Percentiles rank a stretch among this genome's conserved stretches.
Conservation (phyloP, 805 yeast genomes). For the Saturnispora zaruensis region DNA sequence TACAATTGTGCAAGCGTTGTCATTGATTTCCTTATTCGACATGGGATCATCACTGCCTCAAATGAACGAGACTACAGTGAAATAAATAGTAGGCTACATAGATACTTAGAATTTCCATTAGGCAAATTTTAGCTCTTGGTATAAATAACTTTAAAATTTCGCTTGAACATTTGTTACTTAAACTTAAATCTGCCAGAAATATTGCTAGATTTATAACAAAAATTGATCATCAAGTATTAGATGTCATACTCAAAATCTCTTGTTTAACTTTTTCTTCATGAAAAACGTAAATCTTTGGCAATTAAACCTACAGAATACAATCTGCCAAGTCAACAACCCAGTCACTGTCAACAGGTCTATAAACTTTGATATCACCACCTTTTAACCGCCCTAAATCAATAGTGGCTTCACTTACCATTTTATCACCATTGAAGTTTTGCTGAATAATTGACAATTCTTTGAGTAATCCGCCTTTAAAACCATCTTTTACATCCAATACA, state of each 20-base stretch:
- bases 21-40: constrained; percentile 81
- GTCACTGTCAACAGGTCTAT: constrained; percentile 38
- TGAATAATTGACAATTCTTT: constrained; percentile 33
- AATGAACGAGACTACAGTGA: constrained; percentile 59
- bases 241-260: background rate
- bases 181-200: too few species aligned
- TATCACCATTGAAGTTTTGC: constrained; percentile 40
- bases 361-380: constrained; percentile 38
- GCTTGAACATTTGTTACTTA: too few species aligned
- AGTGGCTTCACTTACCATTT: constrained; percentile 33
- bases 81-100: constrained; percentile 52
- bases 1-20: constrained; percentile 80
- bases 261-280: background rate
- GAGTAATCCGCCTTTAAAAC: constrained; percentile 20
- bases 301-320: constrained; percentile 4
- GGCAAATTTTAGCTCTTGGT: background rate
- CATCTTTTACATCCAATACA: constrained; percentile 26
- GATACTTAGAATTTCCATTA: constrained; percentile 65
- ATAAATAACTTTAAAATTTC: too few species aligned
- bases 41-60: constrained; percentile 60
- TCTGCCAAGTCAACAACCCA: constrained; percentile 32
- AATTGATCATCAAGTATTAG: too few species aligned
- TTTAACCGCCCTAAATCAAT: constrained; percentile 31
- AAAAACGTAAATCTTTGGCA: background rate
- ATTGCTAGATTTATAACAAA: too few species aligned